Conservation (phyloP, 1,284 basidiomycete genomes). For the Irpex sp. region DNA sequence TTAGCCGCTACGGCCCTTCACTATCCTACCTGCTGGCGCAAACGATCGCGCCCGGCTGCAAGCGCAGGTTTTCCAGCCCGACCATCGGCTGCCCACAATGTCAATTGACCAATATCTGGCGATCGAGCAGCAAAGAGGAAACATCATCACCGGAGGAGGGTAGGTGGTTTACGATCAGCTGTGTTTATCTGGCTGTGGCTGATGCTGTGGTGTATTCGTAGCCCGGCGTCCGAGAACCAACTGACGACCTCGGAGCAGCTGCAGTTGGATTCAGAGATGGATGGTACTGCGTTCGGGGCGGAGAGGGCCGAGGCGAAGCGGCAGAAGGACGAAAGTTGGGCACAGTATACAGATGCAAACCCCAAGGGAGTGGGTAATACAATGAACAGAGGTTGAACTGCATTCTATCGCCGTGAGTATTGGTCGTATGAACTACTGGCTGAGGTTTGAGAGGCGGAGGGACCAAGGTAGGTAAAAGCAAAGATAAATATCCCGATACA, state of each 20-base stretch:
- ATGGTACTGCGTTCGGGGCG: conserved; percentile 70
- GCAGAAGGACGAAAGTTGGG: conserved; percentile 85
- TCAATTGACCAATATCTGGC: conserved; percentile 92
- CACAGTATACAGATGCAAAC: conserved; percentile 77
- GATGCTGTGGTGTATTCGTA: conserved; percentile 24
- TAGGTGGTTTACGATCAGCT: conserved; percentile 31
- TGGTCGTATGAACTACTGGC: not conserved
- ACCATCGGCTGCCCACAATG: conserved; percentile 93
- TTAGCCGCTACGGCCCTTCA: conserved; percentile 83
- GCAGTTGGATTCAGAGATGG: conserved; percentile 73
- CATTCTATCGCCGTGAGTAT: not conserved
- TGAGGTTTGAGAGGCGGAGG: not conserved
- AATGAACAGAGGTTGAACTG: conserved; percentile 81
- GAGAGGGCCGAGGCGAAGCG: conserved; percentile 74
- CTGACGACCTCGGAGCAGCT: conserved; percentile 78
- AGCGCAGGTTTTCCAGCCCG: conserved; percentile 79
- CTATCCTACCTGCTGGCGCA: conserved; percentile 74
- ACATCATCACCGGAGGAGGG: conserved; percentile 86
- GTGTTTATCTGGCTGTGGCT: not conserved
- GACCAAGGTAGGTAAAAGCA: not conserved
- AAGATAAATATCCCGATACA: conserved; percentile 2
- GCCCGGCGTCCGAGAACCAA: conserved; percentile 60
- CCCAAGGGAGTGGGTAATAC: conserved; percentile 87
- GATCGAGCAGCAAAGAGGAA: conserved; percentile 79
- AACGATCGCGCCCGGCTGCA: conserved; percentile 67